Conservation (phyloP, 441 rosid genomes). For the Gossypium laxum region DNA sequence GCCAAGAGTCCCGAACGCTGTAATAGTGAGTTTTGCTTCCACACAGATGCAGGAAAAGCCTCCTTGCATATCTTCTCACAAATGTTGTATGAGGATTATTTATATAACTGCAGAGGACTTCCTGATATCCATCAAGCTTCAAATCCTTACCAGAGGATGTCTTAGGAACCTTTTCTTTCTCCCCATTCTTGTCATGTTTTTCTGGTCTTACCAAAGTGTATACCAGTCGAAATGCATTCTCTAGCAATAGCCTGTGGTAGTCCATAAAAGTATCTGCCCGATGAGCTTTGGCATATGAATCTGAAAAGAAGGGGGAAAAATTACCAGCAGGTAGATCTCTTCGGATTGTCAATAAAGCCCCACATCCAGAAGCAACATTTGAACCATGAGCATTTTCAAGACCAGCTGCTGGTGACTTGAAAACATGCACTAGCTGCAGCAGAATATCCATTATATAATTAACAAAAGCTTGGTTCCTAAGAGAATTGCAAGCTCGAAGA, state of each 20-base stretch:
- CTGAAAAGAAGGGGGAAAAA: slow-evolving; percentile 95
- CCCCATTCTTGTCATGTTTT: slow-evolving; percentile 92
- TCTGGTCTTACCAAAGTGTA: slow-evolving; percentile 96
- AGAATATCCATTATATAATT: slow-evolving; percentile 94
- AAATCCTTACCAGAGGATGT: slow-evolving; percentile 61
- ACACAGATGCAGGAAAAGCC: slow-evolving; percentile 94
- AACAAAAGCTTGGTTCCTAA: slow-evolving; percentile 81
- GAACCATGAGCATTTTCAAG: slow-evolving; percentile 56
- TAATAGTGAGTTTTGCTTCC: slow-evolving; percentile 99
- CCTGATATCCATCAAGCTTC: slow-evolving; percentile 96
- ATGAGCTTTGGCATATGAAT: slow-evolving; percentile 94
- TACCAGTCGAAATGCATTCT: slow-evolving; percentile 87
- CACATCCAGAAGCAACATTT: slow-evolving; percentile 87
- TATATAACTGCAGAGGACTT: slow-evolving; percentile 94
- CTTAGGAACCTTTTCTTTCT: slow-evolving; percentile 75
- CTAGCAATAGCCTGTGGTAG: slow-evolving; percentile 83
- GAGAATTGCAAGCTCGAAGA: slow-evolving; percentile 71
- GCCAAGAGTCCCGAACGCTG: slow-evolving; percentile 96
- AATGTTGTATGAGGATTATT: slow-evolving; percentile 91
- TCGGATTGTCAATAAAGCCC: slow-evolving; percentile 77
- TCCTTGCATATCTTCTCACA: slow-evolving; percentile 95
- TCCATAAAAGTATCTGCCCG: slow-evolving; percentile 83
- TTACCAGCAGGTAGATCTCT: slow-evolving; percentile 96
- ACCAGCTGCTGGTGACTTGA: slow-evolving; percentile 64
- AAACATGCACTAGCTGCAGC: slow-evolving; percentile 85